Percentiles rank a stretch among this genome's conserved stretches.
These are phyloP conservation scores for Chrysopogon serrulatus DNA, from an alignment of 176 grass and related monocot genomes.

Conservation along the genomic window DNA sequence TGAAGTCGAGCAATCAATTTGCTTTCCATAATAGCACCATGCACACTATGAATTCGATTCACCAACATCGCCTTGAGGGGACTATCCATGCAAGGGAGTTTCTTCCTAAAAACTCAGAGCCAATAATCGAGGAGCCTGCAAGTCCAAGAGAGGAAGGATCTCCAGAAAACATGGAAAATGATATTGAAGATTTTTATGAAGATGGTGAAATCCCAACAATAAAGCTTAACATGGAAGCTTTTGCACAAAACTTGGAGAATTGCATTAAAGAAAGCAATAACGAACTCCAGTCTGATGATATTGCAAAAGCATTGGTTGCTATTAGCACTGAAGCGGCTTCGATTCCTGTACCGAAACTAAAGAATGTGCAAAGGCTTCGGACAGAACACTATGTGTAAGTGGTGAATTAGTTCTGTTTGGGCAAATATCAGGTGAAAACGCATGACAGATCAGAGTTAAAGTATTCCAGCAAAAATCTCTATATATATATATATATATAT, in stretches of 20 bases:
- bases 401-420: neutral
- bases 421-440: neutral
- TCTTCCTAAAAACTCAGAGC: conserved; percentile 46
- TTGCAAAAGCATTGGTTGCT: conserved; percentile 77
- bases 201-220: conserved; percentile 91
- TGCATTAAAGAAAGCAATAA: conserved; percentile 64
- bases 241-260: conserved; percentile 69
- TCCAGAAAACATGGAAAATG: conserved; percentile 32
- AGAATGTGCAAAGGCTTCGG: conserved; percentile 76
- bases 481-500: too few species aligned
- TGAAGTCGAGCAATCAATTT: conserved; percentile 31
- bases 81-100: conserved; percentile 18
- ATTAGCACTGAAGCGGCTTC: conserved; percentile 68
- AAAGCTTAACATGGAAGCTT: conserved; percentile 77
- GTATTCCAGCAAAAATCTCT: neutral
- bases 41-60: conserved; percentile 2
- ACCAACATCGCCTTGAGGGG: conserved; percentile 30
- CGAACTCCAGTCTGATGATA: conserved; percentile 61
- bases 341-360: conserved; percentile 80
- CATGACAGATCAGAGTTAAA: neutral
- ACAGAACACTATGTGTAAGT: conserved; percentile 93
- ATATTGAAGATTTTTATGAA: conserved; percentile 69
- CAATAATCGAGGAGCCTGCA: conserved; percentile 88
- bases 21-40: conserved; percentile 32
- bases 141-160: conserved; percentile 59